phyloP scores from a whole-genome alignment of 352 stramenopile species.

The Phytophthora macrochlamydospora region DNA sequence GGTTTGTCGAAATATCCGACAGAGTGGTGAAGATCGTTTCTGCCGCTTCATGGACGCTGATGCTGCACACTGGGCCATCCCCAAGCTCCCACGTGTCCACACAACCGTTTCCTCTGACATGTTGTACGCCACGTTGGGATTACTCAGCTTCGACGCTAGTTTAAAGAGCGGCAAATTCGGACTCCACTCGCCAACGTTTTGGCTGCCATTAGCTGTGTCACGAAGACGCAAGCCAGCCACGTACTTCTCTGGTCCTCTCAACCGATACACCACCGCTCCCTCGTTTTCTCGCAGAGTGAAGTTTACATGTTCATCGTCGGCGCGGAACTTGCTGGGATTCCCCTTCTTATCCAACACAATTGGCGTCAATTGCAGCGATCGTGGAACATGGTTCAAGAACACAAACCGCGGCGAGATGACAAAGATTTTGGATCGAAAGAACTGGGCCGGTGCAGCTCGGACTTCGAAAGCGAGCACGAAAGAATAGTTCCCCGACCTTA shows the following conservation, averaged over 20 bases:
- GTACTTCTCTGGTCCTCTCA: conserved; percentile 77
- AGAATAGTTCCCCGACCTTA: conserved; percentile 57
- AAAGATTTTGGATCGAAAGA: conserved; percentile 84
- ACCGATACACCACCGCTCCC: conserved; percentile 64
- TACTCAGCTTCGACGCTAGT: conserved; percentile 41
- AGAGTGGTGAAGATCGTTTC: conserved; percentile 78
- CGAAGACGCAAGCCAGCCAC: conserved; percentile 66
- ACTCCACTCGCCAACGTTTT: conserved; percentile 64
- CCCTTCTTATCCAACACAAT: conserved; percentile 84
- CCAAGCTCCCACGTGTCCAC: conserved; percentile 75
- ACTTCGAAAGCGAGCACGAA: conserved; percentile 87
- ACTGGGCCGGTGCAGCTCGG: conserved; percentile 77
- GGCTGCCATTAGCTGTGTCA: conserved; percentile 56
- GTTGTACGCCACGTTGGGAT: conserved; percentile 49
- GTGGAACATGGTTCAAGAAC: conserved; percentile 66
- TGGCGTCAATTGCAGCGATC: conserved; percentile 71
- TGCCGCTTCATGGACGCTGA: conserved; percentile 60
- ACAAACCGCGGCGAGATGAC: conserved; percentile 80
- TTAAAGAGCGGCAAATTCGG: conserved; percentile 55
- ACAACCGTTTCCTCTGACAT: conserved; percentile 53
- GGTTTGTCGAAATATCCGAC: conserved; percentile 67
- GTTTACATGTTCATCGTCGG: conserved; percentile 35
- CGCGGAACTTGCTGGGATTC: conserved; percentile 37
- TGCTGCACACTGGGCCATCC: conserved; percentile 77
- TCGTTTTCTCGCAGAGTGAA: conserved; percentile 59